phyloP scores from a whole-genome alignment of 1,139 yeast genomes.

The Eremothecium gossypii region DNA sequence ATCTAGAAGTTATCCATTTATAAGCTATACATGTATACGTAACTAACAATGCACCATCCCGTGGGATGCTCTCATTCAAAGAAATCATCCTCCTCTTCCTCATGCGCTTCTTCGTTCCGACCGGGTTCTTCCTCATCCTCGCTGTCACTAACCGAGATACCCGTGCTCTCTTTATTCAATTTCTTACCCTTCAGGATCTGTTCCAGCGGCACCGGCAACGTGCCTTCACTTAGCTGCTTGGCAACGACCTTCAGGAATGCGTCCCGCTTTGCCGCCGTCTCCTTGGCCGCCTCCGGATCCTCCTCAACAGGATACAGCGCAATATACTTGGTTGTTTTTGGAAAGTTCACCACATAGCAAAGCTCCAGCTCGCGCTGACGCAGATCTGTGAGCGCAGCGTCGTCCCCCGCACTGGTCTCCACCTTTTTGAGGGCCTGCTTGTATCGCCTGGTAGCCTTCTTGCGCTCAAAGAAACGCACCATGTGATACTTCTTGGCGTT shows the following conservation, averaged over 20 bases:
- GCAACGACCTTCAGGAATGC: slow-evolving; percentile 45
- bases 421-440: slow-evolving; percentile 48
- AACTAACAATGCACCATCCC: background rate
- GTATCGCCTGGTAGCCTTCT: slow-evolving; percentile 73
- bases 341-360: slow-evolving; percentile 70
- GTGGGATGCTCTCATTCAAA: slow-evolving; percentile 32
- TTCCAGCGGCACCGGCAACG: slow-evolving; percentile 49
- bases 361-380: slow-evolving; percentile 59
- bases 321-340: slow-evolving; percentile 70
- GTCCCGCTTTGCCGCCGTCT: slow-evolving; percentile 42
- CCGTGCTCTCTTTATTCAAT: slow-evolving; percentile 21
- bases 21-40: slow-evolving; percentile 1
- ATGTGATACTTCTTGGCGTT: slow-evolving; percentile 79
- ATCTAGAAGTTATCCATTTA: too few relatives aligned
- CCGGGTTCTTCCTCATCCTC: slow-evolving; percentile 9
- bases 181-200: slow-evolving; percentile 47
- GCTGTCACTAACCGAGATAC: slow-evolving; percentile 17
- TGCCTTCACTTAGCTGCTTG: slow-evolving; percentile 40
- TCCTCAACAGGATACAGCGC: slow-evolving; percentile 52
- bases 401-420: slow-evolving; percentile 18
- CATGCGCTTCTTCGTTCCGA: slow-evolving; percentile 8
- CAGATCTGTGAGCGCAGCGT: slow-evolving; percentile 42
- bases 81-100: slow-evolving; percentile 38
- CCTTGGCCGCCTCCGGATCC: slow-evolving; percentile 14
- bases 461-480: slow-evolving; percentile 85